Conservation (phyloP, 164 flowering plant genomes). For the Annona cherimola region DNA sequence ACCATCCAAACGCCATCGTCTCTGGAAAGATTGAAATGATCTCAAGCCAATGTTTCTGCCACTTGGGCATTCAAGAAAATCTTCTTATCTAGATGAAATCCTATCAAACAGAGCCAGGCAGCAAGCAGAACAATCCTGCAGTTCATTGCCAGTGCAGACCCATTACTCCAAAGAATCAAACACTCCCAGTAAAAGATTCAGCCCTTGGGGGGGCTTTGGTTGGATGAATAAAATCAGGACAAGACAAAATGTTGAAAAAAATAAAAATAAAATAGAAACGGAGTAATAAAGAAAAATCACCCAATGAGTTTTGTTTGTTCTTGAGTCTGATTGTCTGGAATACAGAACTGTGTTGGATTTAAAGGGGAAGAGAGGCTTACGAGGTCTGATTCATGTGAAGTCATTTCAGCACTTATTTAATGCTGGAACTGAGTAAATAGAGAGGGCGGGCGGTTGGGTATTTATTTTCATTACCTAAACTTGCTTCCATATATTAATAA, state of each 20-base stretch:
- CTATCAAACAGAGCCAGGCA: background rate
- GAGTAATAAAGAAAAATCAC: too few relatives aligned
- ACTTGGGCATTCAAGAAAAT: background rate
- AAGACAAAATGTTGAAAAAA: background rate
- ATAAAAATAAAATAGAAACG: background rate
- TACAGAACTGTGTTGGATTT: background rate
- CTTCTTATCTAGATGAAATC: background rate
- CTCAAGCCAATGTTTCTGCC: background rate
- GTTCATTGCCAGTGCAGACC: background rate
- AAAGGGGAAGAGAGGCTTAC: background rate
- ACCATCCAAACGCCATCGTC: background rate
- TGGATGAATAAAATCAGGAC: background rate
- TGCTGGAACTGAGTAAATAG: too few relatives aligned
- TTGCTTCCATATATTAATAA: background rate
- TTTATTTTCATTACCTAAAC: background rate
- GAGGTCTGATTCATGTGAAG: background rate
- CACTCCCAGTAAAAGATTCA: background rate
- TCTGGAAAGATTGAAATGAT: background rate
- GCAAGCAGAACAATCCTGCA: background rate
- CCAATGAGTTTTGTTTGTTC: background rate
- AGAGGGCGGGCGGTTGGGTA: background rate
- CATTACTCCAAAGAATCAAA: too few relatives aligned
- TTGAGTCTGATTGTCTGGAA: background rate
- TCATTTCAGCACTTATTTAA: background rate
- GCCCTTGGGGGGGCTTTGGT: background rate